Evolutionary conservation across 2,329 filamentous ascomycete species (phyloP).

Genomic region (Clarireedia homoeocarpa): DNA sequence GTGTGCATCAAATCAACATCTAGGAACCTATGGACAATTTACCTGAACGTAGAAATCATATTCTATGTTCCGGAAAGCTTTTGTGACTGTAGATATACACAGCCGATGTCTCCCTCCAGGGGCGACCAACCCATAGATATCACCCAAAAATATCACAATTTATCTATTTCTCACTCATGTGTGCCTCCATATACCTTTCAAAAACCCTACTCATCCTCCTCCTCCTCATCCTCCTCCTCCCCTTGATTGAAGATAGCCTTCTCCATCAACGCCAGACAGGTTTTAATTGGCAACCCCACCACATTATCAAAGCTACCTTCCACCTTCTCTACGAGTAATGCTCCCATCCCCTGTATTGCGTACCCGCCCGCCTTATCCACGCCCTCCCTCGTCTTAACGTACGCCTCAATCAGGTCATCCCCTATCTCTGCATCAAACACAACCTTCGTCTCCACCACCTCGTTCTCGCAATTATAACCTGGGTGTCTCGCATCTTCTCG

Average conservation of each 20-base stretch:
- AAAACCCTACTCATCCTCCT: slow-evolving; percentile 16
- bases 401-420: slow-evolving; percentile 79
- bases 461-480: slow-evolving; percentile 73
- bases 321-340: slow-evolving; percentile 79
- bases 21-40: too few species aligned
- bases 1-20: too few species aligned
- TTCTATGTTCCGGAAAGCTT: too few species aligned
- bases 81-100: too few species aligned
- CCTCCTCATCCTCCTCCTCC: slow-evolving; percentile 43
- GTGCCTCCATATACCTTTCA: background rate
- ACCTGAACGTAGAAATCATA: too few species aligned
- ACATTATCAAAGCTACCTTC: slow-evolving; percentile 92
- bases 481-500: slow-evolving; percentile 72
- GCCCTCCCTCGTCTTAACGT: slow-evolving; percentile 80
- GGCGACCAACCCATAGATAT: too few species aligned
- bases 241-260: slow-evolving; percentile 73
- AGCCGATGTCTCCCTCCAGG: too few species aligned
- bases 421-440: slow-evolving; percentile 67
- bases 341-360: slow-evolving; percentile 82
- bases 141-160: too few species aligned
- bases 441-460: slow-evolving; percentile 89
- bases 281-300: slow-evolving; percentile 76
- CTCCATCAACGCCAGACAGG: slow-evolving; percentile 75
- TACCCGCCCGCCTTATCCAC: slow-evolving; percentile 96
- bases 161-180: background rate